Evolutionary conservation across 208 protist genomes (phyloP), one percentile per base, ranked within the genome.

Genomic region (Wallacemonas sp.): DNA sequence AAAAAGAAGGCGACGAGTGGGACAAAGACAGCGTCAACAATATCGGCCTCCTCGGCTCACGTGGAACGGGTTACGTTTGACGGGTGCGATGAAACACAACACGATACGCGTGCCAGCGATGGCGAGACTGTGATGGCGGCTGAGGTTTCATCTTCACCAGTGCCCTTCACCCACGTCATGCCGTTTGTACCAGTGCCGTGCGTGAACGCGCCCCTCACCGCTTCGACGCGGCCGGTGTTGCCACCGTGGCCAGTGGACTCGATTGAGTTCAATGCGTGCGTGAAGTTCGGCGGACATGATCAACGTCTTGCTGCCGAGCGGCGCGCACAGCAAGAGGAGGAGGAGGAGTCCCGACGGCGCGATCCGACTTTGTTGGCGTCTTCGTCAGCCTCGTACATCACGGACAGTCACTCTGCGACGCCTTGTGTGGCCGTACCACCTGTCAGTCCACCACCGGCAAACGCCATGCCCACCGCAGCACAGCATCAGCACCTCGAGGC

Each of bases 211-310:
- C 36, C 6, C n/a, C n/a, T n/a, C n/a, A n/a, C n/a, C n/a, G n/a
- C n/a, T n/a, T n/a, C n/a, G n/a, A n/a, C n/a, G n/a, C n/a, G n/a
- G n/a, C n/a, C n/a, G n/a, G n/a, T n/a, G n/a, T n/a, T 94, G 1
- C 81, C 87, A 9, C 79, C 83, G 12, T 93, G 83, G 83, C 87
- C 87, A 0, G 66, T 85, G 0, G 83, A 93, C 43, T 65, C 41
- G 30, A 69, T 89, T 26, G 87, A 93, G 69, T 93, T 85, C 70
- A 93, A 88, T 70, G 76, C 84, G 19, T 34, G 48, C 2, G 48
- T 49, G 34, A 58, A 64, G 11, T 47, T 70, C 33, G 87, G 87
- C 26, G 87, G 87, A 0, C 87, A 93, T 27, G 72, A 73, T 56
- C 38, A 52, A 16, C 87, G 87, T 14, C 54, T 57, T 1, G 72